Evolutionary conservation across 2,329 filamentous ascomycete genomes (phyloP), one percentile per base, ranked within the genome.

Genomic region (Calonectria multiphialidica): DNA sequence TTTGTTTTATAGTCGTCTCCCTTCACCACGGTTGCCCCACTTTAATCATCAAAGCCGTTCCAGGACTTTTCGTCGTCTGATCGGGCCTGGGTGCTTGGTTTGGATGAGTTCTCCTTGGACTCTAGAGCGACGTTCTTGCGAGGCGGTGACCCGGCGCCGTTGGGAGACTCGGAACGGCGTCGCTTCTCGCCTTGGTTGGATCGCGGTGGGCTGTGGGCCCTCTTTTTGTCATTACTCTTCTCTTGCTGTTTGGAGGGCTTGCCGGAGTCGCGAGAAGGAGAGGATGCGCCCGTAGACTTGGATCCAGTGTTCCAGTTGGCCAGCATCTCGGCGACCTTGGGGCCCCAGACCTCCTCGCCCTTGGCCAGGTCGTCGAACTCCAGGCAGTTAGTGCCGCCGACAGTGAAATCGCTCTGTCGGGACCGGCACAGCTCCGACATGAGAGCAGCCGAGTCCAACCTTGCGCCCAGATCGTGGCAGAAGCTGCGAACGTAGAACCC

Each of bases 401-500:
- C 86, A 69, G 90, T 89, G 79, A 97, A 98, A 73, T 95, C 91
- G 21, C 92, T 94, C 84, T 99, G 97, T 65, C 94, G 91, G 4
- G 91, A 93, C 67, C 97, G 93, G 69, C 93, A 90, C 23, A 99
- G 90, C 77, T 94, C 92, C 25, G 94, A 91, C 96, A 99, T 98
- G 76, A 97, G 88, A 40, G 90, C 97, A 28, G 94, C 92, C 15
- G 95, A 98, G 65, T 90, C 92, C 16, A 98, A 88, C 77, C 95
- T 95, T 76, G 92, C 88, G 25, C 96, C 97, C 4, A 99, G 89
- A 80, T 99, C 97, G 81, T 98, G 95, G 78, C 95, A 96, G 77
- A 99, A 91, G 70, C 94, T 97, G 74, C 97, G 93, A 16, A 99
- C 96, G 83, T 99, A 99, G 87, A 98, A 99, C 45, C 97, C 97